phyloP scores from a whole-genome alignment of 2,329 filamentous ascomycete species.

The Curvularia lunata region DNA sequence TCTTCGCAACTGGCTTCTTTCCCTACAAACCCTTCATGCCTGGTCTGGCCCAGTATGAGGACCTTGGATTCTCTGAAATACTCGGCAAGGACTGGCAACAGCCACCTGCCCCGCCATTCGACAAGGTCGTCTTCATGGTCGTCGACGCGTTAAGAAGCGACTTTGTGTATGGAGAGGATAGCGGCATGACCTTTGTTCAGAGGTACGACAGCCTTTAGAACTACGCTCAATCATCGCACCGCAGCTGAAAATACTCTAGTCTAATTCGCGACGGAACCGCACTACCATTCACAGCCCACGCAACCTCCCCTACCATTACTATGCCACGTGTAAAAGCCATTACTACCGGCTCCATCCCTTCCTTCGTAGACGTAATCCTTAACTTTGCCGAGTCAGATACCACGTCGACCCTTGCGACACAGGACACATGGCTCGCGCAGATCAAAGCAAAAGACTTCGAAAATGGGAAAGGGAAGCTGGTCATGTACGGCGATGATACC shows the following conservation, averaged over 20 bases:
- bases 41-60: constrained; percentile 75
- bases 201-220: constrained; percentile 60
- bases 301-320: constrained; percentile 94
- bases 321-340: constrained; percentile 98
- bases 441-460: constrained; percentile 68
- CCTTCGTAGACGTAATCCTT: constrained; percentile 94
- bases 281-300: constrained; percentile 92
- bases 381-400: constrained; percentile 96
- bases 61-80: constrained; percentile 56
- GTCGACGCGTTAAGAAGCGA: constrained; percentile 90
- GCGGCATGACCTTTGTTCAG: constrained; percentile 88
- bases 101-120: constrained; percentile 72
- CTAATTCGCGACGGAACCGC: constrained; percentile 83
- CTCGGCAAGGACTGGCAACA: constrained; percentile 46
- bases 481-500: constrained; percentile 98
- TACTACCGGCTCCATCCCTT: constrained; percentile 96
- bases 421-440: constrained; percentile 97
- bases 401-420: constrained; percentile 81
- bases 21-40: constrained; percentile 95
- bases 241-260: constrained; percentile 53
- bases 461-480: constrained; percentile 64
- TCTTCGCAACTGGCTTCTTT: constrained; percentile 93
- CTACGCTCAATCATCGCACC: neutral
- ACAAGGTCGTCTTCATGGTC: constrained; percentile 95
- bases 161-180: constrained; percentile 83